Evolutionary conservation across 2,329 filamentous ascomycete species (phyloP).

Genomic region (Pseudogymnoascus sp.): DNA sequence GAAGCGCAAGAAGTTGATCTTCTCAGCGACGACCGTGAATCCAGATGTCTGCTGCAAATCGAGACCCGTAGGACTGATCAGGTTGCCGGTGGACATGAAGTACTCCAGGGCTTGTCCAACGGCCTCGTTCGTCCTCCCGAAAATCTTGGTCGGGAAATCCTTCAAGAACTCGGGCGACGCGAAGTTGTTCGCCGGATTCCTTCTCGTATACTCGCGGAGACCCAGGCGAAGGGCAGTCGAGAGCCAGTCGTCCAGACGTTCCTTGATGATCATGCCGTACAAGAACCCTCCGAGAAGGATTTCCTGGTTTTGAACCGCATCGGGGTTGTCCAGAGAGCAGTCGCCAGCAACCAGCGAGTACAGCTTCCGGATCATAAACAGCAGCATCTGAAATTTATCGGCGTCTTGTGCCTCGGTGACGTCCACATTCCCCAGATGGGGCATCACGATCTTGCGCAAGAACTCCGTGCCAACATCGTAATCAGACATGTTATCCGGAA

Average conservation of each 20-base stretch:
- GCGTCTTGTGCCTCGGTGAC: slow-evolving; percentile 76
- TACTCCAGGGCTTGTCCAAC: slow-evolving; percentile 83
- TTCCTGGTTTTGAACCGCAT: slow-evolving; percentile 94
- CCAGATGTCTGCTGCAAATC: slow-evolving; percentile 92
- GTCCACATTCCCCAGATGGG: slow-evolving; percentile 78
- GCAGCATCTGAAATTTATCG: slow-evolving; percentile 87
- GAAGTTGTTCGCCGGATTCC: slow-evolving; percentile 58
- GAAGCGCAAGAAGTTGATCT: slow-evolving; percentile 97
- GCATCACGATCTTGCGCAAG: slow-evolving; percentile 77
- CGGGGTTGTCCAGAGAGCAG: slow-evolving; percentile 88
- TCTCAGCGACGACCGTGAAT: slow-evolving; percentile 94
- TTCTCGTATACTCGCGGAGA: slow-evolving; percentile 49
- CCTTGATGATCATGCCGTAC: slow-evolving; percentile 93
- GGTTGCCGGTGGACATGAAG: slow-evolving; percentile 90
- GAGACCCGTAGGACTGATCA: slow-evolving; percentile 81
- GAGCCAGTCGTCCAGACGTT: slow-evolving; percentile 84
- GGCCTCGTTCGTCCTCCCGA: slow-evolving; percentile 78
- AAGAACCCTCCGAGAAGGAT: slow-evolving; percentile 87
- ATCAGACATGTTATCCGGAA: slow-evolving; percentile 75
- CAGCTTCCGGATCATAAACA: slow-evolving; percentile 95
- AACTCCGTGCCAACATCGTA: slow-evolving; percentile 90
- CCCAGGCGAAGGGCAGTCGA: slow-evolving; percentile 41
- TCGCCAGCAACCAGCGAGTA: slow-evolving; percentile 90
- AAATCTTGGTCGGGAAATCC: slow-evolving; percentile 70
- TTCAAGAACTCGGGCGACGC: slow-evolving; percentile 66